Base-by-base conservation (phyloP, 2,329 filamentous ascomycete genomes). In the Paecilomyces variotii region DNA sequence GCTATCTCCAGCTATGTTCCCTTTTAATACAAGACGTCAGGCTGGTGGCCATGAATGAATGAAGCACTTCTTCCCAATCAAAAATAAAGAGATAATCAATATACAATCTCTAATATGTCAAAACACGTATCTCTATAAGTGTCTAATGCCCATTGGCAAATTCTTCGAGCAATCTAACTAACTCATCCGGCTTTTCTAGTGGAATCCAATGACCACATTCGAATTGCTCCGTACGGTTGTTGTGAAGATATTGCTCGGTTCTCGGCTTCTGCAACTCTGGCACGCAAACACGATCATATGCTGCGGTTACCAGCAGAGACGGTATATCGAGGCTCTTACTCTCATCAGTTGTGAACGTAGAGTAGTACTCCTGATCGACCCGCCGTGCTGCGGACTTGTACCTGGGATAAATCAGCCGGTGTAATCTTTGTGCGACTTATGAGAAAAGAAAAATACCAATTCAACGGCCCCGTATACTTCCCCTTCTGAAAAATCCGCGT, bases 131-230 rank as follows among this genome's bases (percentile, higher is more conserved):
- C 4, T 19, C 35, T 12, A 39, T 12, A n/a, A 39, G n/a, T n/a
- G 19, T 19, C n/a, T 24, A 30, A 35, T 56, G 35, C 35, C 26
- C 27, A 26, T 51, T 53, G 2, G 57, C 49, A 34, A 59, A 59
- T 24, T 26, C 54, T 3, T 49, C 25, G 19, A 59, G 19, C 25
- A 59, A 34, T 14, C 2, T 2, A 24, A 57, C 26, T 12, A 54
- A 25, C 54, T 57, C 55, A 30, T 32, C 35, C 3, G 55, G 50
- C 51, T 57, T 57, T 26, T 59, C 57, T 19, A 56, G 14, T 4
- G 26, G 57, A 54, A 57, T 54, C 57, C 57, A 59, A 57, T 59
- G 57, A 10, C 57, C 28, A 28, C 55, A 59, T 25, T 57, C 25
- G 3, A 57, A 30, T 1, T 34, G 26, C 26, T 54, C 57, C 57